Base-by-base conservation (phyloP, 2,329 filamentous ascomycete species). In the Penicillium crustosum region DNA sequence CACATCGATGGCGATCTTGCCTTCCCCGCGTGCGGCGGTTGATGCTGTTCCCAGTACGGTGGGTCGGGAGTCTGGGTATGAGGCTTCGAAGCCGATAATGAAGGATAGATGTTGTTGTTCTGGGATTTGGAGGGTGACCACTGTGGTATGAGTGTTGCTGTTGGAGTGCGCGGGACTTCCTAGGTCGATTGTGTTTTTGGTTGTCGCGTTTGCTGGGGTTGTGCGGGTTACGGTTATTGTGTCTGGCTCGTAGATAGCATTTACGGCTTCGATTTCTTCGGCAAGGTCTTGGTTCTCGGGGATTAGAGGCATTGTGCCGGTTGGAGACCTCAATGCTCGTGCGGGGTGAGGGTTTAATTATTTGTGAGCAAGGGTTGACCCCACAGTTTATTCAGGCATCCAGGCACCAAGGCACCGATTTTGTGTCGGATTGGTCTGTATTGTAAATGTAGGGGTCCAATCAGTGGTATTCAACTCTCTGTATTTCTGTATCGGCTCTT, bases 11-110 rank as follows among this genome's bases (percentile, higher is more conserved):
- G 91, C 84, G 51, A 85, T 80, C 50, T 84, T 86, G 2, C 91
- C 91, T 60, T 89, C 86, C 38, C 93, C 91, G 21, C 86, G 83
- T 64, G 84, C 79, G 15, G 83, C 91, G 8, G 90, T 89, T 66
- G 87, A 90, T 67, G 95, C 89, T 17, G 89, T 93, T 44, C 90
- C 90, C 25, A 93, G 76, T 27, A 97, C 84, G 9, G 80, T 78
- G 1, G 92, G 93, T 6, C 89, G 86, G 1, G 82, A 83, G 59
- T 86, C 82, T 0, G 94, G 93, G 72, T 99, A 99, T 44, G 83
- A 77, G 0, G 73, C 53, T 0, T 91, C 86, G 65, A 97, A 96
- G 23, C 83, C 82, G 41, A 89, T 27, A 77, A 82, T 45, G 77
- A 82, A 76, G 47, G 78, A 72, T 27, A 78, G 59, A 42, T 79